A percentile compares a stretch with the other conserved stretches of the same genome.
phyloP scores from a whole-genome alignment of 257 asterid species.

The Lycium ferocissimum region DNA sequence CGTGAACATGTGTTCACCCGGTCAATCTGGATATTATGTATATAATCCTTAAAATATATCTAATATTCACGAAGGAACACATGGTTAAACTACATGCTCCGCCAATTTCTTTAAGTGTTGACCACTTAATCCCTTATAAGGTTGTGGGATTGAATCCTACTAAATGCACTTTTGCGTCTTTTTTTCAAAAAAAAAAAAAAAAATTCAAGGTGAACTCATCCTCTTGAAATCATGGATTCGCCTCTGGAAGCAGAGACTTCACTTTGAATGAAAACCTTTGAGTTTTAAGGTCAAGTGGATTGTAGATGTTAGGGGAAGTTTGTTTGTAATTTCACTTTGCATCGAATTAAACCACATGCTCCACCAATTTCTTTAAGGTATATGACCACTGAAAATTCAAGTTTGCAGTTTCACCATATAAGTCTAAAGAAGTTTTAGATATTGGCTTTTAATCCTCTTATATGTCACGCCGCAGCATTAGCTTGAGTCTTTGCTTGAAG shows the following conservation, averaged over 20 bases:
- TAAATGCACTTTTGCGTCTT: no score
- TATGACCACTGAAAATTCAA: constrained; percentile 17
- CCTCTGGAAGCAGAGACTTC: neutral
- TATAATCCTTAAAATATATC: no score
- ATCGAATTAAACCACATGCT: neutral
- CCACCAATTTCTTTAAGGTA: neutral
- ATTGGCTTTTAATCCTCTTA: neutral
- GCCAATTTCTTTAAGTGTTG: no score
- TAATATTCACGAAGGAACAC: no score
- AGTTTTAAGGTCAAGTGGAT: neutral
- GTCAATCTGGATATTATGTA: no score
- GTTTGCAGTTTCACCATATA: constrained; percentile 1
- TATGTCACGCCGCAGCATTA: constrained; percentile 18
- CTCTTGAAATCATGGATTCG: no score
- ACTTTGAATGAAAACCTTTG: neutral
- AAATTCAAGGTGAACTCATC: no score
- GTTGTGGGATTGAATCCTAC: no score
- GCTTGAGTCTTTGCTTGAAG: neutral
- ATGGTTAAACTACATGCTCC: no score
- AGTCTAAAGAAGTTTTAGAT: neutral
- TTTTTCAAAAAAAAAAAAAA: no score
- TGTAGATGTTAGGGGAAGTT: constrained; percentile 2
- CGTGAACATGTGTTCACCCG: no score
- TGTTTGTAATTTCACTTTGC: neutral
- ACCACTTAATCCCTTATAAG: no score